Evolutionary conservation across 257 asterid species (phyloP).

Genomic region (Solanum acaule): DNA sequence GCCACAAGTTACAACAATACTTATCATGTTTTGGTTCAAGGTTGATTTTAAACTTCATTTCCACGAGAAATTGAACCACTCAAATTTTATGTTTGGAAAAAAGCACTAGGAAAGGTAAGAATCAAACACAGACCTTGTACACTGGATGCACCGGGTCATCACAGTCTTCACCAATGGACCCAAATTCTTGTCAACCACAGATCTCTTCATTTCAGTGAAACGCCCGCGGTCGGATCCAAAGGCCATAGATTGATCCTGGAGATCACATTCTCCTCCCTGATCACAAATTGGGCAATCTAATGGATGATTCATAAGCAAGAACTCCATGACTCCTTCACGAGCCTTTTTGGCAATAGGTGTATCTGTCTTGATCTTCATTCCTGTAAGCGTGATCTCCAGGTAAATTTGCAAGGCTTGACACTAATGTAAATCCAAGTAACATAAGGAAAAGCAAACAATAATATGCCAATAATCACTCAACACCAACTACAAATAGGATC

Average conservation of each 20-base stretch:
- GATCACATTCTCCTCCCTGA: conserved; percentile 99
- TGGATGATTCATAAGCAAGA: conserved; percentile 93
- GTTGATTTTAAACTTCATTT: background rate
- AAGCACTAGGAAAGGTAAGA: background rate
- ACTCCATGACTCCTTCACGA: conserved; percentile 97
- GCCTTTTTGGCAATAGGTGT: conserved; percentile 97
- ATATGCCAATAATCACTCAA: background rate
- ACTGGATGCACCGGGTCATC: conserved; percentile 93
- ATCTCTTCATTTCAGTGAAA: conserved; percentile 86
- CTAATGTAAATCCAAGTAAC: background rate
- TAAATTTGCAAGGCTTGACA: background rate
- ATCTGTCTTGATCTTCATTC: conserved; percentile 95
- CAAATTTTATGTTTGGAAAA: background rate
- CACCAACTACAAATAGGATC: background rate
- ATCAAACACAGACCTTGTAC: conserved; percentile 50
- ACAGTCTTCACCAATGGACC: conserved; percentile 97
- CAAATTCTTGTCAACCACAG: conserved; percentile 94
- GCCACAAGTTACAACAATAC: background rate
- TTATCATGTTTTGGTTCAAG: background rate
- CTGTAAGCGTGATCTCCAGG: conserved; percentile 18
- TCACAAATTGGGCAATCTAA: conserved; percentile 97
- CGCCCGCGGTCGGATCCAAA: conserved; percentile 97
- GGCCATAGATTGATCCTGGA: conserved; percentile 95
- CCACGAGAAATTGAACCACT: background rate
- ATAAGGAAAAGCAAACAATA: background rate